Conservation (phyloP, 306 rosid species). For the Quercus gilva region DNA sequence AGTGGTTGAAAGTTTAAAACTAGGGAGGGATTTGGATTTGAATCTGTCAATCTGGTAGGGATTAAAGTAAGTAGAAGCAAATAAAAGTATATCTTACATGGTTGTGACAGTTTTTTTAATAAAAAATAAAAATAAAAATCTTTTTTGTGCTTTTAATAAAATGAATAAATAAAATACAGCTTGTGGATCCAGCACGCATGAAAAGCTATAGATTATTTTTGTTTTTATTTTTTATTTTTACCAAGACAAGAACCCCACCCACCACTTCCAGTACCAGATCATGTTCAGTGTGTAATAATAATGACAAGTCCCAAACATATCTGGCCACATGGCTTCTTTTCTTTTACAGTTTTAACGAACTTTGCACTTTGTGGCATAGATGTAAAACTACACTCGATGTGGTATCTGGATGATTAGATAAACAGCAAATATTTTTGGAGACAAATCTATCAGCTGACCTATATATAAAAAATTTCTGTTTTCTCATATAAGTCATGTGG, state of each 20-base stretch:
- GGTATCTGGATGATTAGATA: constrained; percentile 9
- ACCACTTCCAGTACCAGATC: constrained; percentile 37
- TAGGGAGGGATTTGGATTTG: constrained; percentile 25
- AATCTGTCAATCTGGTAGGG: background rate
- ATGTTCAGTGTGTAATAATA: constrained; percentile 42
- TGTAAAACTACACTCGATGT: constrained; percentile 13
- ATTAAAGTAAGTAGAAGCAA: background rate
- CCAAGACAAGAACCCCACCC: constrained; percentile 33
- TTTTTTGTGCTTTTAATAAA: constrained; percentile 12
- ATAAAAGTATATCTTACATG: constrained; percentile 18
- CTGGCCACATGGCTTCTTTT: constrained; percentile 49
- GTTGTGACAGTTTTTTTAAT: constrained; percentile 15
- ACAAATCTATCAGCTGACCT: background rate
- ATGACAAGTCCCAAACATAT: constrained; percentile 45
- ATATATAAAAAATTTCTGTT: background rate
- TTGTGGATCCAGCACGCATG: constrained; percentile 64
- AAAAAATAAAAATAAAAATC: background rate
- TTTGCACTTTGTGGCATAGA: background rate
- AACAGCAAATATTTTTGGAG: constrained; percentile 16
- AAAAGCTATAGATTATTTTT: constrained; percentile 25
- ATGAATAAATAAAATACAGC: constrained; percentile 29
- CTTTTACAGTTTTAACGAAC: constrained; percentile 19
- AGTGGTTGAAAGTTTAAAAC: constrained; percentile 47
- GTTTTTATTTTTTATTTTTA: constrained; percentile 23
- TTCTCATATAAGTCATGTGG: constrained; percentile 9